Conservation (phyloP, 108 stramenopile species). For the Fistulifera pelliculosa region DNA sequence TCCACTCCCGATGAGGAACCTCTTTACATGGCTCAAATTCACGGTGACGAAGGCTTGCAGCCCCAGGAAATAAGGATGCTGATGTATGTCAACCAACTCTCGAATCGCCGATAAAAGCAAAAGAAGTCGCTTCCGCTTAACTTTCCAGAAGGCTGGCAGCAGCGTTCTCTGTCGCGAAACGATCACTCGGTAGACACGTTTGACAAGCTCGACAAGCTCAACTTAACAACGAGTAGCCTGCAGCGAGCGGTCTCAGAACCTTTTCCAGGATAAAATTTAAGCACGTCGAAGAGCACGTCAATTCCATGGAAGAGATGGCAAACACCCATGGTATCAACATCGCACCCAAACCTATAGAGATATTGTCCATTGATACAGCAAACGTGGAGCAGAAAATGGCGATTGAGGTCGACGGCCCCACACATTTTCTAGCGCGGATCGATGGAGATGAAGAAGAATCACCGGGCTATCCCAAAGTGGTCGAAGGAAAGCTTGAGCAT, state of each 20-base stretch:
- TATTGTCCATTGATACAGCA: slow-evolving; percentile 1
- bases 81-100: slow-evolving; percentile 50
- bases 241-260: slow-evolving; percentile 42
- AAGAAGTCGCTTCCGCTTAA: slow-evolving; percentile 33
- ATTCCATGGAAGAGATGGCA: slow-evolving; percentile 36
- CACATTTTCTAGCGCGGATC: slow-evolving; percentile 61
- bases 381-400: slow-evolving; percentile 25
- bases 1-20: slow-evolving; percentile 29
- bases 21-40: slow-evolving; percentile 11
- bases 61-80: slow-evolving; percentile 27
- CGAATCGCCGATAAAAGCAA: slow-evolving; percentile 35
- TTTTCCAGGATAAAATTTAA: slow-evolving; percentile 61
- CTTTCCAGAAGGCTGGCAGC: slow-evolving; percentile 61
- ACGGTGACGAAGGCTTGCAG: slow-evolving; percentile 27
- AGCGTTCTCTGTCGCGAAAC: slow-evolving; percentile 20
- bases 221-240: slow-evolving; percentile 47
- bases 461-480: slow-evolving; percentile 7
- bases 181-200: slow-evolving; percentile 4
- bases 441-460: slow-evolving; percentile 18
- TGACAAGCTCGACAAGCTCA: slow-evolving; percentile 12
- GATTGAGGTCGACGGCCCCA: slow-evolving; percentile 82
- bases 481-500: slow-evolving; percentile 15
- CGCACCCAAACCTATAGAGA: slow-evolving; percentile 15
- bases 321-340: slow-evolving; percentile 31
- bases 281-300: slow-evolving; percentile 57